phyloP scores from a whole-genome alignment of 352 stramenopile genomes.

The Plasmopara viticola region DNA sequence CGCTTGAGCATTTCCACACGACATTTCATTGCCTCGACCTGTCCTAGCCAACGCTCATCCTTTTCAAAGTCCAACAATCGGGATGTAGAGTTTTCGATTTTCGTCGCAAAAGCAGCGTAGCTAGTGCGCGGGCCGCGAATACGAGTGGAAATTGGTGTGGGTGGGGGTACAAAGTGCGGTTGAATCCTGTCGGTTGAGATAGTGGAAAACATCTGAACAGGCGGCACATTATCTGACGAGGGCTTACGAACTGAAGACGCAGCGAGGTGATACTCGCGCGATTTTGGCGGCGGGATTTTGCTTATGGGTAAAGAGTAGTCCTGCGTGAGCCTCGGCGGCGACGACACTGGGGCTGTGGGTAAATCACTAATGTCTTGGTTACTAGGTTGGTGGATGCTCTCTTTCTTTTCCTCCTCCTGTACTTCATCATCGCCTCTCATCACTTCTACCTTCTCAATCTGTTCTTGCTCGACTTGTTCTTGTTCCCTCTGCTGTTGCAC shows the following conservation, averaged over 20 bases:
- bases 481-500: slow-evolving; percentile 3
- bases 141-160: slow-evolving; percentile 17
- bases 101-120: slow-evolving; percentile 26
- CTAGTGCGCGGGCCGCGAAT: slow-evolving; percentile 17
- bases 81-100: slow-evolving; percentile 27
- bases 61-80: slow-evolving; percentile 31
- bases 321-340: slow-evolving; percentile 1
- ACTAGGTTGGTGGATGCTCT: slow-evolving; percentile 4
- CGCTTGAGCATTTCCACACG: slow-evolving; percentile 28
- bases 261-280: slow-evolving; percentile 19
- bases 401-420: not conserved
- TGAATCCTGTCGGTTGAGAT: slow-evolving; percentile 7
- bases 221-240: not conserved
- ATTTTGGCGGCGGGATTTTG: slow-evolving; percentile 29
- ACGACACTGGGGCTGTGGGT: not conserved
- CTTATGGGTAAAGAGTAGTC: slow-evolving; percentile 9
- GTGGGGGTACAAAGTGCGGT: slow-evolving; percentile 12
- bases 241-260: slow-evolving; percentile 15
- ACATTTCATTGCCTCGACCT: slow-evolving; percentile 26
- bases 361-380: slow-evolving; percentile 20
- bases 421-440: not conserved
- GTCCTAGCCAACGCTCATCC: slow-evolving; percentile 26
- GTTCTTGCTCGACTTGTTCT: not conserved
- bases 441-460: not conserved
- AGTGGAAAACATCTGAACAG: slow-evolving; percentile 5